Evolutionary conservation across 352 stramenopile species (phyloP).

Genomic region (Globisporangium nunn): DNA sequence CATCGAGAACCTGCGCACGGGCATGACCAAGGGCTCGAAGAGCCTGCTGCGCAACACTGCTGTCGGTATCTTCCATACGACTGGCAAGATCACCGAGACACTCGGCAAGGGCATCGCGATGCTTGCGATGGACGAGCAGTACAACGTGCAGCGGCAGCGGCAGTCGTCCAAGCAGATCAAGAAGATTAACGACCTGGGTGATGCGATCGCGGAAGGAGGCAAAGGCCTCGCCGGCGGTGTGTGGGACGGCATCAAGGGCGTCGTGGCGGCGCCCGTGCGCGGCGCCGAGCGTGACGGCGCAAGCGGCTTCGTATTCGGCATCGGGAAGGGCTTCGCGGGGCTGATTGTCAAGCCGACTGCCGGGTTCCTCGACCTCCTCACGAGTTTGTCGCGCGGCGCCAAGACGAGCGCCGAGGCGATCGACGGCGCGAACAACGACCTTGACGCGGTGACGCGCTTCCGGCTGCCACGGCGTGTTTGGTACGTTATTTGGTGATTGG

Average conservation of each 20-base stretch:
- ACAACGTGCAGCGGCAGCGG: constrained; percentile 77
- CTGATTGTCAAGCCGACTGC: constrained; percentile 81
- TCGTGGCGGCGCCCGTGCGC: constrained; percentile 66
- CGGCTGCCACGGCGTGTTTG: constrained; percentile 67
- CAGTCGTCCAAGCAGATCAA: constrained; percentile 69
- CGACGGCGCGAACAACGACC: constrained; percentile 46
- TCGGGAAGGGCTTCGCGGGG: constrained; percentile 76
- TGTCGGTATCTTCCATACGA: constrained; percentile 88
- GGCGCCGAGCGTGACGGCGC: constrained; percentile 73
- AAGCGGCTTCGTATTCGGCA: constrained; percentile 77
- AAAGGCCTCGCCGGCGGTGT: constrained; percentile 74
- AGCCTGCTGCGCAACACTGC: constrained; percentile 82
- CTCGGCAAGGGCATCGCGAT: constrained; percentile 81
- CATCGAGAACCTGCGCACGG: constrained; percentile 82
- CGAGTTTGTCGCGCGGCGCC: constrained; percentile 66
- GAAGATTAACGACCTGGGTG: constrained; percentile 70
- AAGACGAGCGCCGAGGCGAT: constrained; percentile 81
- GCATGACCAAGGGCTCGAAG: constrained; percentile 86
- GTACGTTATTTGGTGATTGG: constrained; percentile 24
- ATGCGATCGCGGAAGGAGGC: constrained; percentile 74
- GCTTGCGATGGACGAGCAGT: constrained; percentile 84
- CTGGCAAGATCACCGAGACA: constrained; percentile 85
- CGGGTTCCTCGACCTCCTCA: constrained; percentile 78
- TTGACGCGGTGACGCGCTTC: constrained; percentile 50
- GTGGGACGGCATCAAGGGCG: constrained; percentile 78